Evolutionary conservation across 2,329 filamentous ascomycete species (phyloP).

Genomic region (Cordyceps fumosorosea): DNA sequence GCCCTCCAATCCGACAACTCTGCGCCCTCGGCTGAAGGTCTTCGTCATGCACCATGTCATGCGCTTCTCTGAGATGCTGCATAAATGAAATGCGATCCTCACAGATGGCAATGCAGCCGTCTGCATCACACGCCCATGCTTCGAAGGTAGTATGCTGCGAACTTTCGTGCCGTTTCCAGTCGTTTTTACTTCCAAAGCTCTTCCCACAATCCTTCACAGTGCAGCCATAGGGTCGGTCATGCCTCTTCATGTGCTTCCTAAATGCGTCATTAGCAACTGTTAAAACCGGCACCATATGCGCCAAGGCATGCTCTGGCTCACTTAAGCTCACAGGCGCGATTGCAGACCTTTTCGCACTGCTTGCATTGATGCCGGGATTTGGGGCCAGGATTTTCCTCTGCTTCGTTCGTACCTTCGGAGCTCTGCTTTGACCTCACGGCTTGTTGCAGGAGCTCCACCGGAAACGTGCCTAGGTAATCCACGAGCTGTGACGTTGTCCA

Average conservation of each 20-base stretch:
- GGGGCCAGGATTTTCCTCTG: conserved; percentile 5
- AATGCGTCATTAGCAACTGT: not conserved
- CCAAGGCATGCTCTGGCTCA: conserved; percentile 25
- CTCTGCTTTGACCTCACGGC: conserved; percentile 20
- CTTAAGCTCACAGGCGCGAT: conserved; percentile 51
- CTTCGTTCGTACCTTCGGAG: not conserved
- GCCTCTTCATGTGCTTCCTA: conserved; percentile 80
- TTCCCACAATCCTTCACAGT: conserved; percentile 65
- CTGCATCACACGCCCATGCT: conserved; percentile 61
- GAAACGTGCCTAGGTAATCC: conserved; percentile 22
- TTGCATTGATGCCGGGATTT: conserved; percentile 26
- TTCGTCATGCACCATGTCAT: conserved; percentile 30
- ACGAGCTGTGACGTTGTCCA: conserved; percentile 15
- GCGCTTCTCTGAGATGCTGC: conserved; percentile 51
- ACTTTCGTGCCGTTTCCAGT: conserved; percentile 89
- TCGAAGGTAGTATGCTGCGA: conserved; percentile 68
- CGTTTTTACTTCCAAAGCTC: conserved; percentile 83
- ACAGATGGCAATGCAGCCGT: conserved; percentile 35
- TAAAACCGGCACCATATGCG: conserved; percentile 14
- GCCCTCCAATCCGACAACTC: conserved; percentile 54
- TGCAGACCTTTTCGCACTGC: conserved; percentile 40
- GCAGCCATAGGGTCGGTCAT: conserved; percentile 75
- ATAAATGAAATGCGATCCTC: conserved; percentile 42
- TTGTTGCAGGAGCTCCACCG: conserved; percentile 27
- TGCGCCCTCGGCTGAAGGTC: conserved; percentile 39